Evolutionary conservation across 1,284 basidiomycete genomes (phyloP), one percentile per base, ranked within the genome.

Genomic region (Tilletiaria anomala): DNA sequence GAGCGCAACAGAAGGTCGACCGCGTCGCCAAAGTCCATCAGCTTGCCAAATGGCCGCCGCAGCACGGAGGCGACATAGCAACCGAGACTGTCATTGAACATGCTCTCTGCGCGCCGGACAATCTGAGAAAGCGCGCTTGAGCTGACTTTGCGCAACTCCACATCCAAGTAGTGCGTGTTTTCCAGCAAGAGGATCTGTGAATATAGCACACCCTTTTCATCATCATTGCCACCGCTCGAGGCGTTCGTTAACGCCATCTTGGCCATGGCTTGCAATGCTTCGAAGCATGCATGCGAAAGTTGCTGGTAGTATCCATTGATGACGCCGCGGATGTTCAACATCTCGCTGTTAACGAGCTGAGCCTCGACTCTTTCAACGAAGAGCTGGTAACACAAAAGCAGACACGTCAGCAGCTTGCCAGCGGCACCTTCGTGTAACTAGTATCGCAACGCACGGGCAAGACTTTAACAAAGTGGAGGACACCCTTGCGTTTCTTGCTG

Each of bases 161-260:
- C 76, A 31, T 86, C 76, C 61, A 94, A 89, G 62, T 84, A 79
- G 54, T 88, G 82, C 85, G 91, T 89, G 63, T 97, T 97, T 68
- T 94, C 91, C 47, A 96, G 85, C 51, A 97, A 74, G 56, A 94
- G 81, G 53, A 96, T 85, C 61, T 93, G 84, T 58, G 89, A 93
- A 66, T 96, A 94, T 41, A 96, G 73, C 63, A 91, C 85, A 1
- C 87, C 87, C 68, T 97, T 97, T 69, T 91, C 91, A 19, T 67
- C 62, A 41, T 61, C 64, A 2, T 33, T 17, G 61, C 67, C 53
- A 82, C 60, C 6, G 56, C 58, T 21, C 10, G 26, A 29, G 26
- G 26, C 26, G 26, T 29, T 29, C 10, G 26, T n/a, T 8, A 8
- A 8, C 10, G 86, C 82, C 71, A 87, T 71, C 66, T 88, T 91